phyloP scores from a whole-genome alignment of 2,329 filamentous ascomycete genomes.

The Monilinia aucupariae region DNA sequence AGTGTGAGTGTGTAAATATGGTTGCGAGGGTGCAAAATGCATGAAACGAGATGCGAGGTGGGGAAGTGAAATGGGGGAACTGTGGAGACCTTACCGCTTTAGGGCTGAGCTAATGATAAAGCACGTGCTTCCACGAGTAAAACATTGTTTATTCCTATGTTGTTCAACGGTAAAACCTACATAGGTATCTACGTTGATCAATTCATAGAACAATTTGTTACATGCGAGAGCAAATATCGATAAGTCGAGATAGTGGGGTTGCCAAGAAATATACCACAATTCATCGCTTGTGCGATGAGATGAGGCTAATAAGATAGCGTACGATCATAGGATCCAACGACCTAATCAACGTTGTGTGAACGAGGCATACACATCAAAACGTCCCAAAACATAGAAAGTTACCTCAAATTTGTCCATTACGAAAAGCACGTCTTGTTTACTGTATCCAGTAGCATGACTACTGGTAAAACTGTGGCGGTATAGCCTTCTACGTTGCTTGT shows the following conservation, averaged over 20 bases:
- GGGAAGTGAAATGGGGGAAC: neutral
- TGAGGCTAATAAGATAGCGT: neutral
- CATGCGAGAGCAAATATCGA: neutral
- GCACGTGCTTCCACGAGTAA: neutral
- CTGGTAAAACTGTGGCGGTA: too few relatives aligned
- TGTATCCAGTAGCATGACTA: too few relatives aligned
- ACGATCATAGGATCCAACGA: neutral
- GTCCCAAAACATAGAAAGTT: too few relatives aligned
- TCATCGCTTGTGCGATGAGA: neutral
- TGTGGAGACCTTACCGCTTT: neutral
- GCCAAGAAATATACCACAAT: neutral
- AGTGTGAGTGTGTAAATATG: neutral
- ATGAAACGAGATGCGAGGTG: conserved; percentile 1
- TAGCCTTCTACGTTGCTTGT: too few relatives aligned
- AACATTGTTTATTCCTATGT: too few relatives aligned
- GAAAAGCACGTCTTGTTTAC: too few relatives aligned
- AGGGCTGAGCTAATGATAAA: neutral
- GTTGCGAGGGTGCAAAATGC: neutral
- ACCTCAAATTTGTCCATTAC: too few relatives aligned
- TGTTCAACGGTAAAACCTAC: too few relatives aligned
- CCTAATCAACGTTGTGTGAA: too few relatives aligned
- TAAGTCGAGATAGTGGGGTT: neutral
- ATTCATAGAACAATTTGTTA: neutral
- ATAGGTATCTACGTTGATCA: too few relatives aligned
- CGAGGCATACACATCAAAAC: too few relatives aligned